These are phyloP conservation scores for Angomonas deanei DNA, from an alignment of 208 protist species.

Conservation along the genomic window DNA sequence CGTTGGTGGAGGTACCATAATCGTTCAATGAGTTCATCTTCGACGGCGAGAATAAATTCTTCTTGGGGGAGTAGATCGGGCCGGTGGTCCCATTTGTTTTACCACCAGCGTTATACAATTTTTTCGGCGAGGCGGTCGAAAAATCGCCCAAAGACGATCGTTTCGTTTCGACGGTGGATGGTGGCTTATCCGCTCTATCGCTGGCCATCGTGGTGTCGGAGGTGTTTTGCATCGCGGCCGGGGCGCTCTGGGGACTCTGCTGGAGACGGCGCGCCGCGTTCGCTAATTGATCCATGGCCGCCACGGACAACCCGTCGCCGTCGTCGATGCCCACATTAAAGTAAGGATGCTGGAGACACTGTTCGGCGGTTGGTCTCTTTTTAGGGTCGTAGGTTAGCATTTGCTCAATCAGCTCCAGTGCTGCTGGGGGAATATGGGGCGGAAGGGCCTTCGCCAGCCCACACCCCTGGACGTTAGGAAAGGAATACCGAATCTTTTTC, in stretches of 20 bases:
- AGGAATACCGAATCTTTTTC: constrained; percentile 78
- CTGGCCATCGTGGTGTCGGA: background rate
- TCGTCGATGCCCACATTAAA: constrained; percentile 72
- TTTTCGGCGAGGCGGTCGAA: constrained; percentile 17
- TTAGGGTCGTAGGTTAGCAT: constrained; percentile 96
- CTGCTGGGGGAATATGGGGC: constrained; percentile 77
- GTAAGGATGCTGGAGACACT: constrained; percentile 92
- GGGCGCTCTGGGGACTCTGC: constrained; percentile 41
- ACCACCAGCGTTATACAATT: background rate
- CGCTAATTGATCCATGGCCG: constrained; percentile 38
- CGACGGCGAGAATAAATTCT: background rate
- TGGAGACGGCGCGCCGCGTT: constrained; percentile 41
- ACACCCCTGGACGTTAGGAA: constrained; percentile 52
- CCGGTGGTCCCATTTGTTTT: background rate
- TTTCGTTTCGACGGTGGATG: background rate
- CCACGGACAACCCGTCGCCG: constrained; percentile 29
- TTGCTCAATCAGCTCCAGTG: constrained; percentile 88
- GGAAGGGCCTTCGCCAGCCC: constrained; percentile 60
- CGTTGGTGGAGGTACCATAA: too few species aligned
- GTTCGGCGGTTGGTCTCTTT: constrained; percentile 89
- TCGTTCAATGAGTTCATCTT: background rate
- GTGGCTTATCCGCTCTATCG: background rate
- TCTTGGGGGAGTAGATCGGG: background rate
- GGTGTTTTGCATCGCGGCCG: constrained; percentile 23
- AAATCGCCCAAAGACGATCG: constrained; percentile 10